Percentiles rank a stretch among this genome's conserved stretches.
These are phyloP conservation scores for Metschnikowia cerradonensis DNA, from an alignment of 805 yeast genomes.

Conservation along the genomic window DNA sequence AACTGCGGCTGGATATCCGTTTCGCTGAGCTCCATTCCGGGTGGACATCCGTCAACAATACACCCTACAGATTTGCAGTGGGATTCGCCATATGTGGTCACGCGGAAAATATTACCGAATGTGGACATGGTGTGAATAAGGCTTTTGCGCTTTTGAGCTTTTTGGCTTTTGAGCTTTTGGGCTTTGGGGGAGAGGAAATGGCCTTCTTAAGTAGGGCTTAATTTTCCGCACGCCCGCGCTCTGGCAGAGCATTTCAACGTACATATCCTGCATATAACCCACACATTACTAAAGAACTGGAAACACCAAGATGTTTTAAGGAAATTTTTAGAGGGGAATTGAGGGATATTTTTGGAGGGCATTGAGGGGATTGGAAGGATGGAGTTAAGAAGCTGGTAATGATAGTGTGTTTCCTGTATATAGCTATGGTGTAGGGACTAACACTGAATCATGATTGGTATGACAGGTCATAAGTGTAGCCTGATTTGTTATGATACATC, in stretches of 20 bases:
- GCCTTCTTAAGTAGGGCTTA: background rate
- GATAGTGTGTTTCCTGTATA: too few relatives aligned
- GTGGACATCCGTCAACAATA: conserved; percentile 97
- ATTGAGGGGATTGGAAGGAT: too few relatives aligned
- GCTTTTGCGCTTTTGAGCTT: background rate
- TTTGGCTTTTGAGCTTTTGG: too few relatives aligned
- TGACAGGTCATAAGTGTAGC: too few relatives aligned
- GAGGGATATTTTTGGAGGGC: too few relatives aligned
- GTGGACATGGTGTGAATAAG: conserved; percentile 29
- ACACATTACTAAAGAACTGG: background rate
- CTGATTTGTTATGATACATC: too few relatives aligned
- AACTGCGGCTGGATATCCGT: conserved; percentile 92
- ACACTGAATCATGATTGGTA: too few relatives aligned
- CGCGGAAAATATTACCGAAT: conserved; percentile 46
- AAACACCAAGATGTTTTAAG: too few relatives aligned
- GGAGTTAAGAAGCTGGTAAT: too few relatives aligned
- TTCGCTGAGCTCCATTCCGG: conserved; percentile 82
- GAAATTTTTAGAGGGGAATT: too few relatives aligned
- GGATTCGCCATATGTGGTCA: conserved; percentile 96
- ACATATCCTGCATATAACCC: background rate
- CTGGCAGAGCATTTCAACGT: background rate
- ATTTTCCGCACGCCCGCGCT: background rate
- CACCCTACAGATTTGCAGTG: conserved; percentile 98
- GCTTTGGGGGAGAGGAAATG: background rate
- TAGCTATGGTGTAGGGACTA: too few relatives aligned